Evolutionary conservation across 306 rosid genomes (phyloP), one percentile per base, ranked within the genome.

Genomic region (Citrullus amarus): DNA sequence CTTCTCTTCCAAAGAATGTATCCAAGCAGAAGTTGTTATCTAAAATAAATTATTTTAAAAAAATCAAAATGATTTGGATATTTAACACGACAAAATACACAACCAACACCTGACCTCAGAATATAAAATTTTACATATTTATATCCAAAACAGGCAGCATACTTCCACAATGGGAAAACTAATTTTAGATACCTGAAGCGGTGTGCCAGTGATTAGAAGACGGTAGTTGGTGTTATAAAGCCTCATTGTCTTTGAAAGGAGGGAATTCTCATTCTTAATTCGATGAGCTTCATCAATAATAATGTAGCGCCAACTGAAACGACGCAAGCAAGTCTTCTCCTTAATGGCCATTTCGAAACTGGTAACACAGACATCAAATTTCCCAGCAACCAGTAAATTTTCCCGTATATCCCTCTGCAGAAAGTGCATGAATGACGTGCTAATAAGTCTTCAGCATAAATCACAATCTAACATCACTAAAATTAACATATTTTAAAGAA

Each of bases 291-390:
- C 98, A 83, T 92, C 97, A 68, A 92, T 95, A 81, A 95, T 86
- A 75, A 95, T 93, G 81, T 95, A 95, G 56, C 99, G 96, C 99
- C 99, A 95, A 75, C 96, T 95, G 79, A 95, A 95, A 30, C 97
- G 88, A 32, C 99, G 96, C 78, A 92, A 83, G 79, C 88, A 76
- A 82, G 90, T 3, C 87, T 95, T 95, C 87, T 95, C 99, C 84
- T 92, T 95, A 82, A 95, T 95, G 72, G 93, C 99, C 99, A 95
- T 95, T 91, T 95, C 99, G 67, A 95, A 95, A 88, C 99, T 95
- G 18, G 99, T 95, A 73, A 95, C 97, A 71, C 96, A 90, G 17
- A 95, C 96, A 86, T 95, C 99, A 82, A 95, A 95, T 80, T 91
- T 95, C 79, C 99, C 97, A 63, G 97, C 97, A 88, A 95, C 93